A percentile compares a stretch with the other conserved stretches of the same genome.
Evolutionary conservation across 441 rosid species (phyloP).

Genomic region (Melianthus villosus): DNA sequence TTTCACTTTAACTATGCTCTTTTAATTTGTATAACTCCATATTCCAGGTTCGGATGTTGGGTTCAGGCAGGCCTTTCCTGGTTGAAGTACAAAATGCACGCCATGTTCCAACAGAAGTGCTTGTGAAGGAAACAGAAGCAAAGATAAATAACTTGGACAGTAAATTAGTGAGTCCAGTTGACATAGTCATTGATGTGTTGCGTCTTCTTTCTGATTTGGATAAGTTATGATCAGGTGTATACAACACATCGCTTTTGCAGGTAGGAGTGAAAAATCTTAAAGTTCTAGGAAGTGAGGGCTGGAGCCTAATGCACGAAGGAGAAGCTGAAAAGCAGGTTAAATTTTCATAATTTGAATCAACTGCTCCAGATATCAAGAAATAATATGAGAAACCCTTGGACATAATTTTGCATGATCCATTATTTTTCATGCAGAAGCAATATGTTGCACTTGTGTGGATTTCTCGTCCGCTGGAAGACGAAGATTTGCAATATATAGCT

Average conservation of each 20-base stretch:
- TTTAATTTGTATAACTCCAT: slow-evolving; percentile 12
- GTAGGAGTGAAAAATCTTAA: slow-evolving; percentile 55
- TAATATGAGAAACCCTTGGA: too few species aligned
- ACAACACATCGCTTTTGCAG: slow-evolving; percentile 24
- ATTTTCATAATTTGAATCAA: too few species aligned
- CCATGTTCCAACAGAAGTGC: slow-evolving; percentile 44
- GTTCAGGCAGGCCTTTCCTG: slow-evolving; percentile 93
- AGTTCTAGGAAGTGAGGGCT: slow-evolving; percentile 46
- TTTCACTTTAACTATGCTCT: slow-evolving; percentile 8
- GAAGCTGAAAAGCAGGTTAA: slow-evolving; percentile 88
- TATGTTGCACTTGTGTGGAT: slow-evolving; percentile 90
- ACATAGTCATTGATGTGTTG: too few species aligned
- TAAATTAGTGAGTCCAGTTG: slow-evolving; percentile 54
- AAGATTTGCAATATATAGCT: slow-evolving; percentile 37
- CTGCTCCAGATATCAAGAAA: too few species aligned
- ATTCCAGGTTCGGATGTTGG: slow-evolving; percentile 90
- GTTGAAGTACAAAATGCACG: slow-evolving; percentile 83
- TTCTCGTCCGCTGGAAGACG: slow-evolving; percentile 66
- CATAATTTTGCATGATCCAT: background rate
- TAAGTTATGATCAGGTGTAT: slow-evolving; percentile 7
- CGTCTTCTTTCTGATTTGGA: slow-evolving; percentile 3
- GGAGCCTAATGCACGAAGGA: slow-evolving; percentile 91
- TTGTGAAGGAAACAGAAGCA: slow-evolving; percentile 43
- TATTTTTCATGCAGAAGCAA: slow-evolving; percentile 48
- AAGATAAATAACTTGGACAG: slow-evolving; percentile 45